A percentile compares a stretch with the other conserved stretches of the same genome.
phyloP scores from a whole-genome alignment of 768 basidiomycete species.

The Xerocomellus amylosporus region DNA sequence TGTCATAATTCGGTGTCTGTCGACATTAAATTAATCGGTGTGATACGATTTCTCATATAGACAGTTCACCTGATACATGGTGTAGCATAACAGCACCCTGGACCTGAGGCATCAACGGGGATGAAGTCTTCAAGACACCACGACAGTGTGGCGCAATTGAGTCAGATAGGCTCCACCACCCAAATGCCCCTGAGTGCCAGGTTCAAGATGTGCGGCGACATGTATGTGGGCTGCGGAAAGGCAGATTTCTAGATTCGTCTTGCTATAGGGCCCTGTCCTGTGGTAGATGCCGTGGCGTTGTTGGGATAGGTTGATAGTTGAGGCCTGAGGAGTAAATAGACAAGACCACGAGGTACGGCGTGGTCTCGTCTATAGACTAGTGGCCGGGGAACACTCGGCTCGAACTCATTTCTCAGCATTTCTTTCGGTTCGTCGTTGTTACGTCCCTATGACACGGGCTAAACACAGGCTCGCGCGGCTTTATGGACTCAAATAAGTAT shows the following conservation, averaged over 20 bases:
- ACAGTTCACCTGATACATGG: background rate
- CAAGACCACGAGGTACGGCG: background rate
- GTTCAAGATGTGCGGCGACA: background rate
- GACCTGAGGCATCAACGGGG: background rate
- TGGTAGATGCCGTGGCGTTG: too few relatives aligned
- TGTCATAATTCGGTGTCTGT: background rate
- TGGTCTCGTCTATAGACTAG: background rate
- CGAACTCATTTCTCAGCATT: too few relatives aligned
- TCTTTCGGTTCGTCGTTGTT: too few relatives aligned
- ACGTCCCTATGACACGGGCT: too few relatives aligned
- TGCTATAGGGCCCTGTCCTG: background rate
- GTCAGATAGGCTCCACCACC: background rate
- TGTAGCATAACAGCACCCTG: background rate
- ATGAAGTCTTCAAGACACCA: background rate
- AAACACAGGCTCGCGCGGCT: too few relatives aligned
- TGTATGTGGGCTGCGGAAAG: too few relatives aligned
- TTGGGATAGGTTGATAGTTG: too few relatives aligned
- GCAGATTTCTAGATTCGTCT: background rate
- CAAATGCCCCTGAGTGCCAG: background rate
- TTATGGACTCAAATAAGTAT: too few relatives aligned
- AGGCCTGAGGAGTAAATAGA: too few relatives aligned
- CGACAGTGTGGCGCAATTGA: background rate
- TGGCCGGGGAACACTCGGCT: background rate
- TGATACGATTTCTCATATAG: background rate
- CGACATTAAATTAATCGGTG: background rate